A percentile compares a stretch with the other conserved stretches of the same genome.
Conservation (phyloP, 495 filamentous ascomycete species). For the Haplographium delicatum region DNA sequence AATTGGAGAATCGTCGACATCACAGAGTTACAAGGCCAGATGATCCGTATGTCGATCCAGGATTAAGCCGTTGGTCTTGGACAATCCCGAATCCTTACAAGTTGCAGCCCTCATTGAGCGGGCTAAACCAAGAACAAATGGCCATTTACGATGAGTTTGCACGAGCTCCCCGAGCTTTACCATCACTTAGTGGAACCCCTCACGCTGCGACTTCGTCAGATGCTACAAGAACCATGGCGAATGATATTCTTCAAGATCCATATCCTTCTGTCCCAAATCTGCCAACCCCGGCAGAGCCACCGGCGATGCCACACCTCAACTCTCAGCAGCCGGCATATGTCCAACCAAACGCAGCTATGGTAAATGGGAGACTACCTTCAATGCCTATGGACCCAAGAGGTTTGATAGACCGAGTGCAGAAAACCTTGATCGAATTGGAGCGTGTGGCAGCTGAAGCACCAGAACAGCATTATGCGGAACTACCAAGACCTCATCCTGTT, state of each 20-base stretch:
- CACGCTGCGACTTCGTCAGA: slow-evolving; percentile 46
- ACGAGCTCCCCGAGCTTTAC: slow-evolving; percentile 59
- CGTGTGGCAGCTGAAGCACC: slow-evolving; percentile 56
- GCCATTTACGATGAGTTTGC: slow-evolving; percentile 96
- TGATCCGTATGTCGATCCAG: slow-evolving; percentile 76
- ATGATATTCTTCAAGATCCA: slow-evolving; percentile 78
- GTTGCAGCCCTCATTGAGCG: slow-evolving; percentile 56
- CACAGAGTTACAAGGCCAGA: slow-evolving; percentile 65
- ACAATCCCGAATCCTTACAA: slow-evolving; percentile 89
- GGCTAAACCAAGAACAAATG: slow-evolving; percentile 87
- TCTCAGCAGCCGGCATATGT: slow-evolving; percentile 59
- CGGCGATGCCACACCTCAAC: slow-evolving; percentile 63
- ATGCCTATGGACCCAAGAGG: slow-evolving; percentile 55
- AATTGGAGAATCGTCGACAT: slow-evolving; percentile 66
- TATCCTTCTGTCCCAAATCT: slow-evolving; percentile 72
- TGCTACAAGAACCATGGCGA: slow-evolving; percentile 45
- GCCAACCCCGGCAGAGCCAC: slow-evolving; percentile 74
- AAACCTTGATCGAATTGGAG: slow-evolving; percentile 64
- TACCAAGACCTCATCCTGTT: slow-evolving; percentile 59
- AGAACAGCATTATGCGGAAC: slow-evolving; percentile 65
- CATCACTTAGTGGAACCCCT: slow-evolving; percentile 32
- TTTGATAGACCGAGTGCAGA: slow-evolving; percentile 59
- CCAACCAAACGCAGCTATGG: slow-evolving; percentile 28
- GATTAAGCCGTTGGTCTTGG: slow-evolving; percentile 76
- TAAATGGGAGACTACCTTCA: slow-evolving; percentile 17